Evolutionary conservation across 108 stramenopile genomes (phyloP), one percentile per base, ranked within the genome.

Genomic region (Craspedostauros australis): DNA sequence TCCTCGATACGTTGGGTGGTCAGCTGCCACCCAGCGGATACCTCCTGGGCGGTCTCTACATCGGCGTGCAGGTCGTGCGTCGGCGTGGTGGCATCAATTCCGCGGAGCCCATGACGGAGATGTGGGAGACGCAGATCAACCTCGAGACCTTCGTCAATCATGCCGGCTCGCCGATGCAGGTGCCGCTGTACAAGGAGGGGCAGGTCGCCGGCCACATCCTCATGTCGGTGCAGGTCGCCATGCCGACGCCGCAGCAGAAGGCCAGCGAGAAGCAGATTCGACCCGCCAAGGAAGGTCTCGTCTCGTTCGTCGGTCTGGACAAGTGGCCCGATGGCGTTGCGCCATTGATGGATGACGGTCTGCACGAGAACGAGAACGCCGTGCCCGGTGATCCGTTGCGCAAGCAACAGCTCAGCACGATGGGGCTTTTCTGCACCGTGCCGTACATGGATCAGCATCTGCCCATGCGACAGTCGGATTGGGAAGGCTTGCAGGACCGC

Each of bases 391-490:
- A n/a, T 9, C 34, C 46, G 6, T 54, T 77, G 40, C 77, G 81
- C 32, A 60, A 77, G 33, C 80, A 79, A 53, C 75, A 77, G 36
- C 41, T 91, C 21, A 64, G 63, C 29, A 91, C 89, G 1, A 91
- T 91, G 89, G 89, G 89, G 18, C 54, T 53, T 19, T 91, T 87
- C 34, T 40, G 83, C 9, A 72, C 74, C 9, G 40, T 74, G 2
- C 62, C 54, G 28, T 87, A 73, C 57, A 69, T 87, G 52, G 55
- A 71, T 20, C 60, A 68, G 41, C 86, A 87, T 33, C 43, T 82
- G 21, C 32, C 51, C 29, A 37, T 46, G 7, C 60, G 89, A 18
- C 40, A 73, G 16, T 26, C 63, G 21, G 89, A 78, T 40, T 59
- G 66, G 28, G 60, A 73, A 43, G 22, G 33, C 28, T 69, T 74